Evolutionary conservation across 164 flowering plant species (phyloP).

Genomic region (Sedum album): DNA sequence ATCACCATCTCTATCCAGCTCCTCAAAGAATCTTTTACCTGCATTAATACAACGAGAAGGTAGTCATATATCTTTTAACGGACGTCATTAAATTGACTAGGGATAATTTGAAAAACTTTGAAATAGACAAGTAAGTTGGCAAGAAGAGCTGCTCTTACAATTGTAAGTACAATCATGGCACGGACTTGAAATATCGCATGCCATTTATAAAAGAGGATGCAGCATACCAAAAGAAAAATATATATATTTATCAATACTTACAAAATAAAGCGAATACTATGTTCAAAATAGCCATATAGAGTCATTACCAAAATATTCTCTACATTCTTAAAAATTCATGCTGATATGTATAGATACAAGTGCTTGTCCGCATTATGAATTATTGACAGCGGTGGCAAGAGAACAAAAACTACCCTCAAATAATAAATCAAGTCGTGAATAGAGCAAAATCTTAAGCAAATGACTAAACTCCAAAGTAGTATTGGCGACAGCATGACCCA

Average conservation of each 20-base stretch:
- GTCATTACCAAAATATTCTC: not conserved
- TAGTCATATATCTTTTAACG: not conserved
- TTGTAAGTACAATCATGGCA: not conserved
- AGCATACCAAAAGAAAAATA: not conserved
- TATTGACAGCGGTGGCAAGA: not conserved
- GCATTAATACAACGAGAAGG: constrained; percentile 15
- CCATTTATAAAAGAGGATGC: not conserved
- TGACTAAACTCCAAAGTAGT: not conserved
- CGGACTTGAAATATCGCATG: not conserved
- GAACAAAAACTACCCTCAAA: not conserved
- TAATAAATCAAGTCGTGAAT: not conserved
- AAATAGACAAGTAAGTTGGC: not conserved
- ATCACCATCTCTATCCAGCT: constrained; percentile 96
- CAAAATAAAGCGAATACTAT: not conserved
- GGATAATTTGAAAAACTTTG: not conserved
- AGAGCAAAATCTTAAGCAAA: not conserved
- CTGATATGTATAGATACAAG: not conserved
- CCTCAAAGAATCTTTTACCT: constrained; percentile 94
- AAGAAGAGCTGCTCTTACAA: not conserved
- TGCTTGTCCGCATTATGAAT: not conserved
- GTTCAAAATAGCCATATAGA: not conserved
- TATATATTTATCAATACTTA: not conserved
- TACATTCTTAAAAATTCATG: not conserved
- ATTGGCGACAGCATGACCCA: too few relatives aligned
- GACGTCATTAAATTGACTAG: not conserved